Evolutionary conservation across 2,329 filamentous ascomycete genomes (phyloP).

Genomic region (Periconia macrospinosa): DNA sequence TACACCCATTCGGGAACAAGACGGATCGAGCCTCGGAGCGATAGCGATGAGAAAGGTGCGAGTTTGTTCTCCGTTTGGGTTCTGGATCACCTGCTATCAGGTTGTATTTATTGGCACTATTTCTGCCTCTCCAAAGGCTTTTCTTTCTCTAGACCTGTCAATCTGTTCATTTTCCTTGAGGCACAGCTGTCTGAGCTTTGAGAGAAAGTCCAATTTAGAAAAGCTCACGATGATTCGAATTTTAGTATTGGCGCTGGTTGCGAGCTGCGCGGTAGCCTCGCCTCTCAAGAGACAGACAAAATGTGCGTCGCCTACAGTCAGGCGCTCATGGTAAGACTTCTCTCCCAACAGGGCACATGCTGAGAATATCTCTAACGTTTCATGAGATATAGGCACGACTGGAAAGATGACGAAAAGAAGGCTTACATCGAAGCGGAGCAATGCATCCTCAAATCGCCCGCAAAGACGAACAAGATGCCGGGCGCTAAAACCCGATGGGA

Average conservation of each 20-base stretch:
- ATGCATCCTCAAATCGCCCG: conserved; percentile 5
- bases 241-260: not conserved
- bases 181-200: too few species aligned
- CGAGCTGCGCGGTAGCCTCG: not conserved
- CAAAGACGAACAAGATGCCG: conserved; percentile 1
- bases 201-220: not conserved
- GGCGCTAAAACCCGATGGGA: conserved; percentile 6
- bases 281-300: not conserved
- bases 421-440: conserved; percentile 9
- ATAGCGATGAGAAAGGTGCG: too few species aligned
- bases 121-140: too few species aligned
- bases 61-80: too few species aligned
- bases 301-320: not conserved
- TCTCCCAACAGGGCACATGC: not conserved
- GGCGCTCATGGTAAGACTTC: not conserved
- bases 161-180: too few species aligned
- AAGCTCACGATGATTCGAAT: not conserved
- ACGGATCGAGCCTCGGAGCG: too few species aligned
- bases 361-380: too few species aligned
- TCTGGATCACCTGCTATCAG: too few species aligned
- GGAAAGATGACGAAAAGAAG: conserved; percentile 3
- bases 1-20: too few species aligned
- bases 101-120: too few species aligned
- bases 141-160: too few species aligned
- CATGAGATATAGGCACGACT: conserved; percentile 1